These are phyloP conservation scores for Ascochyta lentis DNA, from an alignment of 2,329 filamentous ascomycete genomes.

Conservation along the genomic window DNA sequence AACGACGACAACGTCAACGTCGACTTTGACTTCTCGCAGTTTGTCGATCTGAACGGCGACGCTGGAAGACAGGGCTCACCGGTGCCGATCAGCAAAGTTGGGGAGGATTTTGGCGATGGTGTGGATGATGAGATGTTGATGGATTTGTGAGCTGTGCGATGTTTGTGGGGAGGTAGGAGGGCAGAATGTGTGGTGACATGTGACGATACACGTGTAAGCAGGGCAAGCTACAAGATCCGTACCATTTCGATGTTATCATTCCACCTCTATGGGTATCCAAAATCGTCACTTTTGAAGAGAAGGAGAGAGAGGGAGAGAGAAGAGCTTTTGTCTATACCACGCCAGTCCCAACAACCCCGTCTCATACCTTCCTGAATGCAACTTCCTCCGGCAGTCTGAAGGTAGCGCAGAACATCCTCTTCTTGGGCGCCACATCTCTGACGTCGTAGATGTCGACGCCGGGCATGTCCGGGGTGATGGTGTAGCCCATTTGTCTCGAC, in stretches of 20 bases:
- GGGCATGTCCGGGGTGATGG: slow-evolving; percentile 64
- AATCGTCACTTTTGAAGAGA: not conserved
- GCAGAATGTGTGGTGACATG: not conserved
- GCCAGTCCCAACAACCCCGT: not conserved
- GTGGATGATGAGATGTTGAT: slow-evolving; percentile 38
- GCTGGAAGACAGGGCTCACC: not conserved
- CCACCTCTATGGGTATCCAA: slow-evolving; percentile 2
- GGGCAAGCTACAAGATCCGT: too few species aligned
- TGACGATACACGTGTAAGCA: too few species aligned
- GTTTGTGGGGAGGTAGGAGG: not conserved
- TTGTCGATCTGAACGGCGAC: not conserved
- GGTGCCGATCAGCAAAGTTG: not conserved
- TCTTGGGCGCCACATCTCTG: slow-evolving; percentile 87
- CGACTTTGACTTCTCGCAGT: not conserved
- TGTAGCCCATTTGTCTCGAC: slow-evolving; percentile 64
- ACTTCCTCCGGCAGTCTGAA: slow-evolving; percentile 85
- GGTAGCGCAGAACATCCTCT: slow-evolving; percentile 95
- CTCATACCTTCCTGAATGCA: slow-evolving; percentile 66
- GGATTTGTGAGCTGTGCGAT: slow-evolving; percentile 19
- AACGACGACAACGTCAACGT: not conserved
- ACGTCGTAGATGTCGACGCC: slow-evolving; percentile 69
- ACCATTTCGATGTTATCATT: not conserved
- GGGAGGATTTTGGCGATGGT: slow-evolving; percentile 10
- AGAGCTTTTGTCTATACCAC: slow-evolving; percentile 1
- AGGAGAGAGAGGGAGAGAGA: not conserved